Evolutionary conservation across 352 stramenopile genomes (phyloP).

Genomic region (Pythium graminicola): DNA sequence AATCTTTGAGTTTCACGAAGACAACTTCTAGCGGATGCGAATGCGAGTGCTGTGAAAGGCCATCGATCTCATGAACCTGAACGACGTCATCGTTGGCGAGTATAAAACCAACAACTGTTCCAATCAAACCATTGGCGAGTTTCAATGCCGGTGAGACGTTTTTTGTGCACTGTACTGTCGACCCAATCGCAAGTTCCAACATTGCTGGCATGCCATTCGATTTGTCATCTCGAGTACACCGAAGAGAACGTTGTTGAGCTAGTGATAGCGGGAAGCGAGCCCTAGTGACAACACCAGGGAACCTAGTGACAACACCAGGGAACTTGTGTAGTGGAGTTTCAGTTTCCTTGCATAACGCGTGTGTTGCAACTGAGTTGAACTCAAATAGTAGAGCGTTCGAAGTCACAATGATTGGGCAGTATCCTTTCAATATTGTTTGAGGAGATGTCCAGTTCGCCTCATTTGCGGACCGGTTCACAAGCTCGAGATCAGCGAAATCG

Average conservation of each 20-base stretch:
- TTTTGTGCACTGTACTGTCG: slow-evolving; percentile 8
- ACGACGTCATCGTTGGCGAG: not conserved
- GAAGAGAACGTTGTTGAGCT: not conserved
- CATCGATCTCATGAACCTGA: not conserved
- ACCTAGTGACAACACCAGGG: no score
- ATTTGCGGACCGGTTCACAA: slow-evolving; percentile 1
- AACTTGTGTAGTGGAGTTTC: not conserved
- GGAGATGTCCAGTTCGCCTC: not conserved
- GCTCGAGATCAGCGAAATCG: not conserved
- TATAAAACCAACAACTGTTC: not conserved
- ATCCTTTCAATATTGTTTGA: not conserved
- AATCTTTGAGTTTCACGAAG: slow-evolving; percentile 1
- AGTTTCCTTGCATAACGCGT: not conserved
- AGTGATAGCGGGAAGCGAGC: not conserved
- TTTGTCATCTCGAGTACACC: slow-evolving; percentile 11
- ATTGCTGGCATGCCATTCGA: not conserved
- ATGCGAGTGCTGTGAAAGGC: not conserved
- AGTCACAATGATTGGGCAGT: slow-evolving; percentile 12
- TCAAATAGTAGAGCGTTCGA: slow-evolving; percentile 9
- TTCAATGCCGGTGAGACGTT: slow-evolving; percentile 1
- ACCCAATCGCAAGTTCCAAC: slow-evolving; percentile 3
- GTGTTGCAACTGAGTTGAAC: not conserved
- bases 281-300: not conserved
- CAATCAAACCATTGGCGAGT: slow-evolving; percentile 8
- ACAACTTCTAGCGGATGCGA: not conserved